Evolutionary conservation across 805 yeast genomes (phyloP).

Genomic region (Candida tallmaniae): DNA sequence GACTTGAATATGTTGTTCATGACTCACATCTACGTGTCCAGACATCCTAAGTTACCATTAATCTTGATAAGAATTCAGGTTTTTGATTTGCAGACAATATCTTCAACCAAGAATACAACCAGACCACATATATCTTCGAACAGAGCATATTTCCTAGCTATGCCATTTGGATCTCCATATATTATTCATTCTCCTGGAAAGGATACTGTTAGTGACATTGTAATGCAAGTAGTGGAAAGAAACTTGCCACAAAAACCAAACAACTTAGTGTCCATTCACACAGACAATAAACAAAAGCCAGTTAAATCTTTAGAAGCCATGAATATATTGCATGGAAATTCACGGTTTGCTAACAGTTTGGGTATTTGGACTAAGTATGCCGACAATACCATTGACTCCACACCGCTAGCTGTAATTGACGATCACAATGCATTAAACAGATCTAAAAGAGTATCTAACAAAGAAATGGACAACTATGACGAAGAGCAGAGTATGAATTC

Average conservation of each 20-base stretch:
- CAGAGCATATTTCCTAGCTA: constrained; percentile 59
- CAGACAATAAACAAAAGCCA: constrained; percentile 36
- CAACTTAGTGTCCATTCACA: constrained; percentile 31
- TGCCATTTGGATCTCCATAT: constrained; percentile 65
- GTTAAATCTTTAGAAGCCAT: constrained; percentile 48
- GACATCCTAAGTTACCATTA: constrained; percentile 61
- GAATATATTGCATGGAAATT: constrained; percentile 55
- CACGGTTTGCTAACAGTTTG: constrained; percentile 56
- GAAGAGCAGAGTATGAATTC: constrained; percentile 7
- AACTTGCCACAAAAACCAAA: constrained; percentile 45
- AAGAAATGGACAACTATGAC: not conserved
- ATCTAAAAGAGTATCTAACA: too few species aligned
- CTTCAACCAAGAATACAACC: constrained; percentile 8
- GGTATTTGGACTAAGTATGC: constrained; percentile 79
- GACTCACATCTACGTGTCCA: constrained; percentile 62
- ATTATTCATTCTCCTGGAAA: constrained; percentile 52
- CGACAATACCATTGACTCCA: constrained; percentile 56
- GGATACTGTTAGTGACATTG: constrained; percentile 44
- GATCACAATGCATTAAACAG: constrained; percentile 41
- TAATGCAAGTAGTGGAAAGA: constrained; percentile 57
- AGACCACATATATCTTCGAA: constrained; percentile 48
- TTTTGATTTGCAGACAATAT: constrained; percentile 43
- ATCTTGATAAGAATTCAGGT: constrained; percentile 63
- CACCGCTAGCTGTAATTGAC: constrained; percentile 50
- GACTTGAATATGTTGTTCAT: constrained; percentile 50